phyloP scores from a whole-genome alignment of 805 yeast genomes.

The Barnettozyma vustinii region DNA sequence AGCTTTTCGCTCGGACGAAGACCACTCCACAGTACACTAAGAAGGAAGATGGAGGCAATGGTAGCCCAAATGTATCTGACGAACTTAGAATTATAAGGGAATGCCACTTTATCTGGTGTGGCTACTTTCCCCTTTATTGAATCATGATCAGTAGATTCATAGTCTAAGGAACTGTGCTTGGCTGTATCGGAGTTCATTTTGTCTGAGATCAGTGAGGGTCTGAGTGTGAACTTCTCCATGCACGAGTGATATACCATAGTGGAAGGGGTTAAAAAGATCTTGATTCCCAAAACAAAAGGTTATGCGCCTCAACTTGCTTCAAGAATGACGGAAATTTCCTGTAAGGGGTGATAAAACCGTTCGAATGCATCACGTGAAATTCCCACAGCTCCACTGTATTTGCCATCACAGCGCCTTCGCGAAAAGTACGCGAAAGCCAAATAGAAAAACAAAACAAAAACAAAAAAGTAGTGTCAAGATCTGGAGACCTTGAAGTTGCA shows the following conservation, averaged over 20 bases:
- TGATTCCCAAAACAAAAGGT: background rate
- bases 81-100: background rate
- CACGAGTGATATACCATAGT: conserved; percentile 1
- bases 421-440: background rate
- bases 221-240: conserved; percentile 5
- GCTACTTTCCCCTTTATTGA: background rate
- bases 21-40: background rate
- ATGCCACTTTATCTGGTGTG: background rate
- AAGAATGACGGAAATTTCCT: background rate
- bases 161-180: background rate
- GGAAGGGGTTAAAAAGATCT: background rate
- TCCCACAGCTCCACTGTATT: too few species aligned
- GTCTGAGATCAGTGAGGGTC: background rate
- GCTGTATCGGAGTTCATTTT: background rate
- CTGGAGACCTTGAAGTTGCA: background rate
- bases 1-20: conserved; percentile 2
- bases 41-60: background rate
- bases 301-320: background rate
- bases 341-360: background rate
- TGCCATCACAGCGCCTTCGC: too few species aligned
- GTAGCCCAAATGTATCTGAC: background rate
- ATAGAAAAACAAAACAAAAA: background rate
- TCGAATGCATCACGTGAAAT: too few species aligned
- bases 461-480: background rate
- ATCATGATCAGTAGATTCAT: background rate